Conservation (phyloP, 2,329 filamentous ascomycete genomes). For the Penicillium sp. region DNA sequence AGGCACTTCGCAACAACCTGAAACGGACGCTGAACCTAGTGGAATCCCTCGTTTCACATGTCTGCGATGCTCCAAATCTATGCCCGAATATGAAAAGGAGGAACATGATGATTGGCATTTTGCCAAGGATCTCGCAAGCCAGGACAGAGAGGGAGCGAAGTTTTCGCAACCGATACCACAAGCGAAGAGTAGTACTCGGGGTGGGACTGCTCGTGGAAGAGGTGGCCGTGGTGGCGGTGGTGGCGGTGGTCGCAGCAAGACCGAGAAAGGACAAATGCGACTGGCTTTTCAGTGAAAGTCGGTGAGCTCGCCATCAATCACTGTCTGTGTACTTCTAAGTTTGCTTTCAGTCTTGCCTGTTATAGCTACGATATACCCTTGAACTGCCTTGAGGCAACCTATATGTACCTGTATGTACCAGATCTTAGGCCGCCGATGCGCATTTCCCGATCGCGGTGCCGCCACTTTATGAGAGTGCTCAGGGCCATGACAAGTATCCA, state of each 20-base stretch:
- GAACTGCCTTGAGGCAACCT: not conserved
- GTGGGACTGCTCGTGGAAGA: constrained; percentile 23
- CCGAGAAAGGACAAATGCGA: constrained; percentile 38
- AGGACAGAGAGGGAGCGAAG: constrained; percentile 49
- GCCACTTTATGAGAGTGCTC: no score
- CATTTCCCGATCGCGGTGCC: no score
- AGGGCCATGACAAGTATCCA: no score
- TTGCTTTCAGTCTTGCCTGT: not conserved
- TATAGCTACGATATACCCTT: constrained; percentile 3
- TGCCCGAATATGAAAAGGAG: constrained; percentile 58
- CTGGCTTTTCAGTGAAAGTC: constrained; percentile 33
- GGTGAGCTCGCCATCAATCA: not conserved
- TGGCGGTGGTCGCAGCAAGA: constrained; percentile 27
- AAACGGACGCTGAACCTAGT: not conserved
- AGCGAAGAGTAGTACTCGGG: constrained; percentile 13
- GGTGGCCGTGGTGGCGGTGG: constrained; percentile 25
- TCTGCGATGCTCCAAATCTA: constrained; percentile 60
- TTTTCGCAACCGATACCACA: constrained; percentile 16
- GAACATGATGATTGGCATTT: constrained; percentile 95
- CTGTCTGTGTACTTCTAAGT: not conserved
- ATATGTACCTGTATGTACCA: no score
- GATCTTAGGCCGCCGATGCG: no score
- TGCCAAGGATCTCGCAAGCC: constrained; percentile 75
- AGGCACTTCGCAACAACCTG: not conserved
- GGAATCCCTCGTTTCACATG: constrained; percentile 49